phyloP scores from a whole-genome alignment of 106 monocot genomes.

The Alisma plantagoaquatica region DNA sequence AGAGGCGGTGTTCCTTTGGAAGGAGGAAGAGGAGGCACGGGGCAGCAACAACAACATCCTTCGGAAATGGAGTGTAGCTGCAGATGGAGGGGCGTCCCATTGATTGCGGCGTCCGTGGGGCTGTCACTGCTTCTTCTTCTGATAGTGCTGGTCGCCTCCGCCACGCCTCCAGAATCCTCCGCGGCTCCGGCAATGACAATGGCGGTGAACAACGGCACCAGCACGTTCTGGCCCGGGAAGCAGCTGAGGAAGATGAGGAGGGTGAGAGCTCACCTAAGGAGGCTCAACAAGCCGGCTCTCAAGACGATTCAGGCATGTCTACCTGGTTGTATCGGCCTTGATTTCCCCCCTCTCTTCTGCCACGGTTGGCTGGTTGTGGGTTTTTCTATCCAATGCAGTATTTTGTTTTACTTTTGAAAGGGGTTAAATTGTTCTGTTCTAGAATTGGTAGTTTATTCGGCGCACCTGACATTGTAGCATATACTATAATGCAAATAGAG shows the following conservation, averaged over 20 bases:
- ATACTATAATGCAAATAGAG: constrained; percentile 52
- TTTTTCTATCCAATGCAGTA: no score
- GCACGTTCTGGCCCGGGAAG: constrained; percentile 30
- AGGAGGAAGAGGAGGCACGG: constrained; percentile 20
- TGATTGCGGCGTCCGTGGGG: no score
- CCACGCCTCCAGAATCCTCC: constrained; percentile 6
- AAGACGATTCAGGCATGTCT: constrained; percentile 75
- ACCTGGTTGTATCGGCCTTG: neutral
- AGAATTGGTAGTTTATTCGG: no score
- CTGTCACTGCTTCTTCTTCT: no score
- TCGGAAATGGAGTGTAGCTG: constrained; percentile 29
- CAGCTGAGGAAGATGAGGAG: constrained; percentile 39
- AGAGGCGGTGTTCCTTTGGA: no score
- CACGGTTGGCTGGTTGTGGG: neutral
- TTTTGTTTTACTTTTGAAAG: no score
- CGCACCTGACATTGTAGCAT: constrained; percentile 2
- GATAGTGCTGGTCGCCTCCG: no score
- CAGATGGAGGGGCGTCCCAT: constrained; percentile 6
- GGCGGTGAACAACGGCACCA: no score
- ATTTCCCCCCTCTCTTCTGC: neutral
- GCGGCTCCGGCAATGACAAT: constrained; percentile 5
- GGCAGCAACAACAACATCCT: constrained; percentile 20
- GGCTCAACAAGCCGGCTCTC: constrained; percentile 51
- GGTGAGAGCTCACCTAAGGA: constrained; percentile 46
- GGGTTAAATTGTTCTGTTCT: no score